Conservation (phyloP, 495 filamentous ascomycete species). For the Xylaria scruposa region DNA sequence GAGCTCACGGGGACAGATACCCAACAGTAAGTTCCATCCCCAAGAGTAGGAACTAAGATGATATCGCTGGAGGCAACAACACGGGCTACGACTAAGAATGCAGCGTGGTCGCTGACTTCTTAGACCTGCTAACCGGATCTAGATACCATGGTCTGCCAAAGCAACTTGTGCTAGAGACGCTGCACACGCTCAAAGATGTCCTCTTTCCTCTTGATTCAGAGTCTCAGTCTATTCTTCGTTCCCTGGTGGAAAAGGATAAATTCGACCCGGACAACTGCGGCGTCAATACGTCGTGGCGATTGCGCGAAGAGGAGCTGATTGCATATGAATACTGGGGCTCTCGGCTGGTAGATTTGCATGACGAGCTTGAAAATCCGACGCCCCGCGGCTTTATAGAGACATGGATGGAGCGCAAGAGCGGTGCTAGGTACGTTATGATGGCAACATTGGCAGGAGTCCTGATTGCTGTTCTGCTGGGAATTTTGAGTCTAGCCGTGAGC, state of each 20-base stretch:
- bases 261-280: conserved; percentile 44
- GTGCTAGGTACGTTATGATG: conserved; percentile 49
- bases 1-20: not conserved
- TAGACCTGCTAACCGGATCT: not conserved
- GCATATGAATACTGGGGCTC: conserved; percentile 42
- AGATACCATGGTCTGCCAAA: conserved; percentile 38
- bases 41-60: not conserved
- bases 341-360: conserved; percentile 45
- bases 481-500: conserved; percentile 35
- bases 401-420: conserved; percentile 49
- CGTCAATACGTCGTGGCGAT: conserved; percentile 28
- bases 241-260: conserved; percentile 39
- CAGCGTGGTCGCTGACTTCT: not conserved
- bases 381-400: conserved; percentile 43
- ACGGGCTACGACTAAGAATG: not conserved
- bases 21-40: not conserved
- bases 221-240: conserved; percentile 41
- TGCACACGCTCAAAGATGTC: conserved; percentile 42
- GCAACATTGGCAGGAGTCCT: conserved; percentile 46
- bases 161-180: conserved; percentile 44
- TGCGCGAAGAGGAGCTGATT: conserved; percentile 33
- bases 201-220: conserved; percentile 46
- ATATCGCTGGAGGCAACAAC: not conserved
- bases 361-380: conserved; percentile 49
- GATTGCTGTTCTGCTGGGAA: conserved; percentile 40